A percentile compares a stretch with the other conserved stretches of the same genome.
Conservation (phyloP, 2,329 filamentous ascomycete species). For the Cladophialophora immunda region DNA sequence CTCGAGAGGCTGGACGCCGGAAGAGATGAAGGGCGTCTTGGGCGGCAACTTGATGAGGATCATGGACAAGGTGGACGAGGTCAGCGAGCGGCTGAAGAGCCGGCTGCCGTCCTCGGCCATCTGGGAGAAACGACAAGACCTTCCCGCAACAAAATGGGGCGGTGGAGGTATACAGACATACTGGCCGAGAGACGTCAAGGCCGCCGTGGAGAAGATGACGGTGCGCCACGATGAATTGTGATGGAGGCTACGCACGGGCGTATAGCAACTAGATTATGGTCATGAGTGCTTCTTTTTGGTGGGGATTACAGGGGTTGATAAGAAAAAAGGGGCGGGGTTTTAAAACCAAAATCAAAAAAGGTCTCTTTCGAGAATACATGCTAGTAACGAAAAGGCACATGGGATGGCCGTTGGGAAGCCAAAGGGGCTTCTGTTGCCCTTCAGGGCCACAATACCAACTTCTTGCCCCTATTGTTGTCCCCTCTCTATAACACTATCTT, state of each 20-base stretch:
- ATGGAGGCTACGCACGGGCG: neutral
- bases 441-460: too few species aligned
- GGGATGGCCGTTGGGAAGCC: too few species aligned
- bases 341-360: too few species aligned
- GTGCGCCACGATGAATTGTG: constrained; percentile 29
- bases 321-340: too few species aligned
- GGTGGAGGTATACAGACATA: constrained; percentile 26
- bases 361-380: too few species aligned
- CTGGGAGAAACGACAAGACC: constrained; percentile 31
- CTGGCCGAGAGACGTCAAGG: constrained; percentile 30
- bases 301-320: too few species aligned
- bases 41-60: constrained; percentile 84
- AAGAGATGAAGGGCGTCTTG: constrained; percentile 75
- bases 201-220: constrained; percentile 25
- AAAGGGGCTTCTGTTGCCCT: too few species aligned
- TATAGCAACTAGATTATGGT: too few species aligned
- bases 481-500: too few species aligned
- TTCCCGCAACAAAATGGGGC: constrained; percentile 29
- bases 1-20: constrained; percentile 73
- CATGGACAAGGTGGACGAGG: constrained; percentile 78
- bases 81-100: constrained; percentile 47
- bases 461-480: too few species aligned
- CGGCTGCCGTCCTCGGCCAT: constrained; percentile 25
- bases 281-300: too few species aligned
- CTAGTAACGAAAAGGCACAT: too few species aligned